phyloP scores from a whole-genome alignment of 2,329 filamentous ascomycete genomes.

The Fusarium phyllophilum region DNA sequence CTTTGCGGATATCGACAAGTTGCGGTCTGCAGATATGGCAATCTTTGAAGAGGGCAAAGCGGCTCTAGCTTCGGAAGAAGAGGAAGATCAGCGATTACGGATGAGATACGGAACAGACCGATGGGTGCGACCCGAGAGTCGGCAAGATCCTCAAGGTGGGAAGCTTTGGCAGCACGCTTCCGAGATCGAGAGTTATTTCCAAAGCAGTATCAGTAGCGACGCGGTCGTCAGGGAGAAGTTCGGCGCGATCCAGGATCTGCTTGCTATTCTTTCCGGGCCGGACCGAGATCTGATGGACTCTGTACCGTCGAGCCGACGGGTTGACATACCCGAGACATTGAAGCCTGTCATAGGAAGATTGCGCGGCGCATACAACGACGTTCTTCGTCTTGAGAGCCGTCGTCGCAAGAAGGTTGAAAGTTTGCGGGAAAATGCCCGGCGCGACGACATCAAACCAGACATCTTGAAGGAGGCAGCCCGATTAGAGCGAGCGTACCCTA shows the following conservation, averaged over 20 bases:
- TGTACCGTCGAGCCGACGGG: slow-evolving; percentile 85
- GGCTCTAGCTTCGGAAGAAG: slow-evolving; percentile 79
- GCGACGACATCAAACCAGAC: slow-evolving; percentile 88
- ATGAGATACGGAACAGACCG: slow-evolving; percentile 86
- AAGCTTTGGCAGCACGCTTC: slow-evolving; percentile 79
- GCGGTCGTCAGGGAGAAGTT: slow-evolving; percentile 79
- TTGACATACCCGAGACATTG: slow-evolving; percentile 81
- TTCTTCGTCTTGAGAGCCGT: slow-evolving; percentile 82
- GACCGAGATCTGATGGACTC: slow-evolving; percentile 87
- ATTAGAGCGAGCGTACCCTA: slow-evolving; percentile 86
- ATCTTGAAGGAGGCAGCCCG: slow-evolving; percentile 85
- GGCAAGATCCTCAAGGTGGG: slow-evolving; percentile 69
- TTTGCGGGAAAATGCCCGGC: slow-evolving; percentile 80
- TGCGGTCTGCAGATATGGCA: slow-evolving; percentile 81
- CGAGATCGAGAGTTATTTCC: slow-evolving; percentile 90
- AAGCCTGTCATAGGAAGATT: slow-evolving; percentile 82
- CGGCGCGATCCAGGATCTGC: slow-evolving; percentile 76
- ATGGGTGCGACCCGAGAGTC: slow-evolving; percentile 79
- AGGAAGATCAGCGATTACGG: slow-evolving; percentile 82
- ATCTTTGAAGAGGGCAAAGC: slow-evolving; percentile 87
- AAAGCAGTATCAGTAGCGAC: slow-evolving; percentile 67
- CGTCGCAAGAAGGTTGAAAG: slow-evolving; percentile 82
- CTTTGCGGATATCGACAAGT: slow-evolving; percentile 88
- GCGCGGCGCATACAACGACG: slow-evolving; percentile 84
- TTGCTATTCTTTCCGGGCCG: slow-evolving; percentile 80